These are phyloP conservation scores for Rhododendron molle DNA, from an alignment of 148 eudicot genomes.

Conservation along the genomic window DNA sequence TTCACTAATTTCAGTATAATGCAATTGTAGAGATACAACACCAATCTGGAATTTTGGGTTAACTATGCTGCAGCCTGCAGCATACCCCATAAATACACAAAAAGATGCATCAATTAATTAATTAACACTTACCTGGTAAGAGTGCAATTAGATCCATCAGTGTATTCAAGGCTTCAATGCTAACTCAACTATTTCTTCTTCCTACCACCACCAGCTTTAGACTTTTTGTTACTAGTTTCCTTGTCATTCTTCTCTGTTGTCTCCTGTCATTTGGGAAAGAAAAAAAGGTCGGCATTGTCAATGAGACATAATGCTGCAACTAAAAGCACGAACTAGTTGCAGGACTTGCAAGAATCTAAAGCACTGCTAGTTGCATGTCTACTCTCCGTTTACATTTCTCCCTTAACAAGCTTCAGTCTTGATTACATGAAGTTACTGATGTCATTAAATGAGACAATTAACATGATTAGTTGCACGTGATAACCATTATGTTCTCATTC, in stretches of 20 bases:
- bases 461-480: background rate
- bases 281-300: background rate
- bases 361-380: background rate
- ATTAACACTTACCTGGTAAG: background rate
- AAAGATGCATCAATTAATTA: background rate
- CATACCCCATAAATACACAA: background rate
- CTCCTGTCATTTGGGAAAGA: conserved; percentile 35
- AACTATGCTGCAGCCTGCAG: background rate
- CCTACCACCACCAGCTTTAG: conserved; percentile 52
- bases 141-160: conserved; percentile 8
- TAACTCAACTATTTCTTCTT: conserved; percentile 48
- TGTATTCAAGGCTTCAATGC: background rate
- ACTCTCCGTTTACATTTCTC: no score
- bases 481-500: background rate
- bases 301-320: background rate
- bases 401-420: background rate
- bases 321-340: background rate
- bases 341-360: background rate
- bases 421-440: background rate
- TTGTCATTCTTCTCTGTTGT: conserved; percentile 32
- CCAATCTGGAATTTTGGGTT: background rate
- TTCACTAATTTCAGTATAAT: background rate
- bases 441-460: background rate
- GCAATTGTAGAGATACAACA: background rate
- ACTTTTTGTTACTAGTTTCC: conserved; percentile 55